phyloP scores from a whole-genome alignment of 352 stramenopile species.

The Peronosclerospora sorghi region DNA sequence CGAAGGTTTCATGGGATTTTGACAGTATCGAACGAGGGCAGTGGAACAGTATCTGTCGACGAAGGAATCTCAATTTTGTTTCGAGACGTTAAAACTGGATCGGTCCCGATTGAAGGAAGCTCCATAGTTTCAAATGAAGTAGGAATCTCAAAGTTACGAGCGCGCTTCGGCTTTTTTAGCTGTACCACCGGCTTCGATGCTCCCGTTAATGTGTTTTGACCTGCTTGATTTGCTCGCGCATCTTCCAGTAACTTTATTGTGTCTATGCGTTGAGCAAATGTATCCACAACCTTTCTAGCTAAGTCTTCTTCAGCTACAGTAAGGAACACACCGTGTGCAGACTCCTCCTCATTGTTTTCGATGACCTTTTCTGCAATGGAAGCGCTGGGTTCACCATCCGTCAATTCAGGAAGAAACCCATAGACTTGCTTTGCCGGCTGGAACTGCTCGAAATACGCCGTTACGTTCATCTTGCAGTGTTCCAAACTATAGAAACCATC shows the following conservation, averaged over 20 bases:
- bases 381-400: conserved; percentile 12
- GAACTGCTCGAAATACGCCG: conserved; percentile 86
- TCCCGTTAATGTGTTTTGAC: neutral
- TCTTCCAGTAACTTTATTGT: conserved; percentile 27
- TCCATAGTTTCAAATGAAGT: conserved; percentile 17
- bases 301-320: conserved; percentile 13
- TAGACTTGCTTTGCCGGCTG: too few species aligned
- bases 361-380: conserved; percentile 14
- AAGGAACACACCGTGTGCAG: conserved; percentile 19
- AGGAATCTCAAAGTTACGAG: conserved; percentile 20
- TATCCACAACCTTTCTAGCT: too few species aligned
- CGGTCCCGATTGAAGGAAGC: too few species aligned
- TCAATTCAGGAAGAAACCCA: conserved; percentile 75
- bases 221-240: conserved; percentile 12
- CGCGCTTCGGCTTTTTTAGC: conserved; percentile 14
- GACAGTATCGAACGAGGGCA: conserved; percentile 5
- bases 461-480: conserved; percentile 84
- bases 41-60: too few species aligned
- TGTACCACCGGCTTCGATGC: conserved; percentile 6
- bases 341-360: conserved; percentile 5
- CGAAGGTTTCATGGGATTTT: conserved; percentile 4
- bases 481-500: conserved; percentile 93
- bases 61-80: too few species aligned
- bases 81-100: too few species aligned
- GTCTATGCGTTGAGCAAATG: conserved; percentile 25